Conservation (phyloP, 345 rosid species). For the Raphanus raphanistrum region DNA sequence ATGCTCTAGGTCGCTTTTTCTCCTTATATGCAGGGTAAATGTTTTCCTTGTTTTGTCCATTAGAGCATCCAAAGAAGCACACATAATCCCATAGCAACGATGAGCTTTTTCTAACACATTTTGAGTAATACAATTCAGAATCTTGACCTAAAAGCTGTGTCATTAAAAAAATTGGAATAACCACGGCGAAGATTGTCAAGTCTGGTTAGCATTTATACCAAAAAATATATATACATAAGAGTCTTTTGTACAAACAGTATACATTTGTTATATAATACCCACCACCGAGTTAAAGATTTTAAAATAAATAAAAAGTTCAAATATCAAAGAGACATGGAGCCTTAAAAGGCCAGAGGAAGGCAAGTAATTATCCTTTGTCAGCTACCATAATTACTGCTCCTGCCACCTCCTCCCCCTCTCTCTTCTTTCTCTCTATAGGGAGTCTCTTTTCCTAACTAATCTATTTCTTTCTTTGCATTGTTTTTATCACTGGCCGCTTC, state of each 20-base stretch:
- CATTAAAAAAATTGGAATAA: no score
- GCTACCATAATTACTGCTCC: slow-evolving; percentile 57
- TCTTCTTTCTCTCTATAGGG: background rate
- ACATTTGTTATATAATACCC: background rate
- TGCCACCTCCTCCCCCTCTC: slow-evolving; percentile 42
- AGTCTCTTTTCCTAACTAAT: background rate
- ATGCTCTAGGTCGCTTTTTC: no score
- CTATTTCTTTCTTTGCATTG: slow-evolving; percentile 26
- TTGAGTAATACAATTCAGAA: no score
- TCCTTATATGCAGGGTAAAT: no score
- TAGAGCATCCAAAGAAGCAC: no score
- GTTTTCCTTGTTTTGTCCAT: no score
- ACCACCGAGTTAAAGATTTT: background rate
- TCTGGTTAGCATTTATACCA: no score
- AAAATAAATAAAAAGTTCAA: background rate
- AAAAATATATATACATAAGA: background rate
- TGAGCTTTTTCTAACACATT: no score
- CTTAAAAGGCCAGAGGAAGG: slow-evolving; percentile 36
- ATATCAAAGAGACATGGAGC: slow-evolving; percentile 27
- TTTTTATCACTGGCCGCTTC: slow-evolving; percentile 44
- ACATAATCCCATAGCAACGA: no score
- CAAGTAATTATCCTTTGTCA: slow-evolving; percentile 65
- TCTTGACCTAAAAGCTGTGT: no score
- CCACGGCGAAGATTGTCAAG: no score
- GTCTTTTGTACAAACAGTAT: background rate